phyloP scores from a whole-genome alignment of 257 asterid genomes.

The Datura wrightii region DNA sequence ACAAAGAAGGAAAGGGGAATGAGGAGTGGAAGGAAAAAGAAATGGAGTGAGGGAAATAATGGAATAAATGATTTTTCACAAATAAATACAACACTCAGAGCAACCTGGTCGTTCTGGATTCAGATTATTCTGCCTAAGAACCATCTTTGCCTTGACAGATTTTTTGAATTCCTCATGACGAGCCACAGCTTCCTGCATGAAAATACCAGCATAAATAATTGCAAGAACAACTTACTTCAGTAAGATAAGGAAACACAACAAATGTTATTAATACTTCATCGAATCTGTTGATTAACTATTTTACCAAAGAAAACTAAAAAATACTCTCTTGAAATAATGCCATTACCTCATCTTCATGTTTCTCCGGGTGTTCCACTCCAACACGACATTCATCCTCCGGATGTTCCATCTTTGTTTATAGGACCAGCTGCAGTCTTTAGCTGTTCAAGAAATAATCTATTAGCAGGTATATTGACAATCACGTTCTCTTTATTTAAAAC shows the following conservation, averaged over 20 bases:
- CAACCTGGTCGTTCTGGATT: conserved; percentile 96
- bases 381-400: conserved; percentile 57
- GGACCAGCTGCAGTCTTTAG: not conserved
- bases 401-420: conserved; percentile 63
- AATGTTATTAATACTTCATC: conserved; percentile 20
- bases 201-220: conserved; percentile 21
- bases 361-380: conserved; percentile 67
- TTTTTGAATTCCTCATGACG: conserved; percentile 93
- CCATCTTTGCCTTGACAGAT: conserved; percentile 77
- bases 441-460: conserved; percentile 24
- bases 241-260: not conserved
- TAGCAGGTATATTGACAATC: not conserved
- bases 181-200: conserved; percentile 84
- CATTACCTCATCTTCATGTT: conserved; percentile 74
- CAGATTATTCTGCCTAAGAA: conserved; percentile 76
- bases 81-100: conserved; percentile 10
- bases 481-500: not conserved
- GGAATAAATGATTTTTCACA: not conserved
- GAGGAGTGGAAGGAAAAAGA: not conserved
- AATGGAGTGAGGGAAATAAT: not conserved
- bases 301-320: conserved; percentile 9
- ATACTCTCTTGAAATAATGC: not conserved
- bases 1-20: not conserved
- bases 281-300: conserved; percentile 22
- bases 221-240: not conserved